A percentile compares a stretch with the other conserved stretches of the same genome.
Evolutionary conservation across 768 basidiomycete genomes (phyloP).

Genomic region (Lanmaoa rubissima): DNA sequence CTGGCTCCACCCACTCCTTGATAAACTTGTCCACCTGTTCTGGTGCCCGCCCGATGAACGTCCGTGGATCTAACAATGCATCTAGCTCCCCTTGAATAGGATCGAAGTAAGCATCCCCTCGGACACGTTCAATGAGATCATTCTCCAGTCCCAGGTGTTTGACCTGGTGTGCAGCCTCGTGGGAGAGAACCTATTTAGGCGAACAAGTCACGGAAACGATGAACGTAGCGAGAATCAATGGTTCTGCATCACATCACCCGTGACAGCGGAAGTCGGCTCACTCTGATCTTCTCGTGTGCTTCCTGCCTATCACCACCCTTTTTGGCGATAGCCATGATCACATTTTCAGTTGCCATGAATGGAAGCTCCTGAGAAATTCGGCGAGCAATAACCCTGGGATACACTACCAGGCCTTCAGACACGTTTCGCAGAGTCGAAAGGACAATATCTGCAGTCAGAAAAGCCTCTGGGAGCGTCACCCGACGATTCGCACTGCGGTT

Average conservation of each 20-base stretch:
- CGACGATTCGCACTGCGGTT: slow-evolving; percentile 84
- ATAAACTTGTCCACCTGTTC: slow-evolving; percentile 93
- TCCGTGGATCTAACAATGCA: slow-evolving; percentile 74
- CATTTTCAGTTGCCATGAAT: slow-evolving; percentile 99
- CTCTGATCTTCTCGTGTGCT: slow-evolving; percentile 93
- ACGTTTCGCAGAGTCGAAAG: slow-evolving; percentile 95
- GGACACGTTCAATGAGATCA: slow-evolving; percentile 89
- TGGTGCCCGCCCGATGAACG: slow-evolving; percentile 91
- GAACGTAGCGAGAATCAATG: slow-evolving; percentile 9
- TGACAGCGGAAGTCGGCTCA: slow-evolving; percentile 33
- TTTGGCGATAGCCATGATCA: slow-evolving; percentile 99
- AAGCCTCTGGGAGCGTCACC: slow-evolving; percentile 94
- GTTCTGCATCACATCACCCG: slow-evolving; percentile 15
- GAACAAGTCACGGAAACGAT: slow-evolving; percentile 2
- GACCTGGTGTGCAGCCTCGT: slow-evolving; percentile 92
- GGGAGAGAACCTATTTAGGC: slow-evolving; percentile 73
- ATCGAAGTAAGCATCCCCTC: slow-evolving; percentile 81
- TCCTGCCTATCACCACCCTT: slow-evolving; percentile 94
- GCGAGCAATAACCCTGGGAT: slow-evolving; percentile 91
- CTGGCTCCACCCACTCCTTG: slow-evolving; percentile 84
- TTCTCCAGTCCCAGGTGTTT: slow-evolving; percentile 94
- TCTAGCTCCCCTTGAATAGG: slow-evolving; percentile 82
- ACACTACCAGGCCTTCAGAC: slow-evolving; percentile 98
- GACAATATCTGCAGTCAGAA: slow-evolving; percentile 95
- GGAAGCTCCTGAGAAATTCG: slow-evolving; percentile 94